phyloP scores from a whole-genome alignment of 768 basidiomycete genomes.

The Lactarius sanguifluus region DNA sequence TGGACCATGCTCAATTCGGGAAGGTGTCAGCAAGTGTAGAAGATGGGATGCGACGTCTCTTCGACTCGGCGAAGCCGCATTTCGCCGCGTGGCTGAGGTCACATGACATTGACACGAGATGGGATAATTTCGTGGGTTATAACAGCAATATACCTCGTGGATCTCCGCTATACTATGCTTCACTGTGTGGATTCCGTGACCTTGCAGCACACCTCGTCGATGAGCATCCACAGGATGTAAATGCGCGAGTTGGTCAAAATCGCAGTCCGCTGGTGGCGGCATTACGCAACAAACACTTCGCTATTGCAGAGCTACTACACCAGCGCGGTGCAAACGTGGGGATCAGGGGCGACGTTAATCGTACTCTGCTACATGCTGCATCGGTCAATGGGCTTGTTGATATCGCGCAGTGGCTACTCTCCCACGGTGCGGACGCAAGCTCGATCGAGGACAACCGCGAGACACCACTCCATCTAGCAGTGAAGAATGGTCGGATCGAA shows the following conservation, averaged over 20 bases:
- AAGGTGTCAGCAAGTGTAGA: background rate
- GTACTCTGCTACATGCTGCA: no score
- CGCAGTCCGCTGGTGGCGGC: background rate
- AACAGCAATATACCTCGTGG: no score
- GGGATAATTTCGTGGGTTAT: background rate
- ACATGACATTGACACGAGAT: background rate
- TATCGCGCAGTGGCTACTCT: no score
- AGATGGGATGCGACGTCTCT: background rate
- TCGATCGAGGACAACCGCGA: no score
- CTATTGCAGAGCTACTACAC: background rate
- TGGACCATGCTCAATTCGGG: background rate
- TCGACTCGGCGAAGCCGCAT: background rate
- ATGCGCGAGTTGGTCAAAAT: background rate
- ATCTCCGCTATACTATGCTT: background rate
- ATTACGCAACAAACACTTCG: background rate
- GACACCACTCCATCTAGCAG: no score
- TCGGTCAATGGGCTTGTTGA: no score
- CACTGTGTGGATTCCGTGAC: background rate
- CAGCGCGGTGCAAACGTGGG: no score
- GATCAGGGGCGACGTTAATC: no score
- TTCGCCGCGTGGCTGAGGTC: background rate
- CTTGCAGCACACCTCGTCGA: background rate
- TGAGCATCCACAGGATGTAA: background rate
- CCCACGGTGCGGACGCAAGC: no score
- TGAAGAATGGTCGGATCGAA: no score